Evolutionary conservation across 164 flowering plant species (phyloP), one percentile per base, ranked within the genome.

Genomic region (Piper longum): DNA sequence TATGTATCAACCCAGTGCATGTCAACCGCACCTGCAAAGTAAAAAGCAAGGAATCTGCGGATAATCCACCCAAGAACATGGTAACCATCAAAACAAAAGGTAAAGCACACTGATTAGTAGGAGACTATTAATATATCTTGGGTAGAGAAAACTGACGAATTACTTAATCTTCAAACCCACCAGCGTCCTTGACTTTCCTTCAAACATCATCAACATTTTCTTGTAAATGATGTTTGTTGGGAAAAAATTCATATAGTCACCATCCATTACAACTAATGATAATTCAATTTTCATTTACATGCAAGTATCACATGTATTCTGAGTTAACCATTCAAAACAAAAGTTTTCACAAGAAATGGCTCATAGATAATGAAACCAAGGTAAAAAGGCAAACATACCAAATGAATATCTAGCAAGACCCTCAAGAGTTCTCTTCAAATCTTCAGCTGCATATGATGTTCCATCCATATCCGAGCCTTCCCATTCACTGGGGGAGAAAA

Each of bases 1-100:
- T 91, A 91, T 61, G 99, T 79, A 76, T 89, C 96, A 64, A 95
- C 76, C 99, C 97, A 95, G 11, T 93, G 91, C 96, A 89, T 91
- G 70, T 91, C 95, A 63, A 95, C 97, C 59, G 79, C 83, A 79
- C 99, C 97, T 91, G 81, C 57, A 70, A 66, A 68, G 51, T 69
- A 62, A 44, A 55, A 66, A 57, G 74, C 12, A 11, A 26, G 60
- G 9, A 14, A 45, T 45, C 52, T 45, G 7, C 52, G 12, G 7
- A 45, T n/a, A 14, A 2, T 45, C 12, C 52, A 45, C 2, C 1
- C 52, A 45, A 45, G 2, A 45, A 3, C 3, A 45, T n/a, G n/a
- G n/a, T n/a, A n/a, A n/a, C n/a, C n/a, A n/a, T 7, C 12, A 45
- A n/a, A 45, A 3, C 12, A 7, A 45, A 45, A 45, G 9, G 5